phyloP scores from a whole-genome alignment of 164 flowering plant species.

The Cinnamomum micranthum region DNA sequence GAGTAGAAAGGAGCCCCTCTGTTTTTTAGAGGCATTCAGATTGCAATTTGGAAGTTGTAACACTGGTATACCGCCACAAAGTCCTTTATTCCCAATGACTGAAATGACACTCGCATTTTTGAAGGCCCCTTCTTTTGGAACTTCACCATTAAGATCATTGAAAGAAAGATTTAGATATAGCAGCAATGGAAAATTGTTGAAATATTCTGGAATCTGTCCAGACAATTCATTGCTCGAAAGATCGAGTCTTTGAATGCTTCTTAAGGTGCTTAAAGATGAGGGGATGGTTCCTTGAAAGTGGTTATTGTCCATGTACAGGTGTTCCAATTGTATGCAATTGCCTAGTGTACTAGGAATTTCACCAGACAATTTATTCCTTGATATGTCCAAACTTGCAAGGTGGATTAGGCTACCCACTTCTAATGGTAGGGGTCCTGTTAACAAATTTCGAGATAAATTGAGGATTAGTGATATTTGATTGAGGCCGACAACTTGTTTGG shows the following conservation, averaged over 20 bases:
- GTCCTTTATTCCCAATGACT: background rate
- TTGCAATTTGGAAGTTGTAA: background rate
- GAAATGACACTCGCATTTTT: background rate
- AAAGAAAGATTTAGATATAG: conserved; percentile 7
- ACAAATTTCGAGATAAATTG: conserved; percentile 34
- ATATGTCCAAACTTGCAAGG: conserved; percentile 11
- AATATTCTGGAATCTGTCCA: conserved; percentile 12
- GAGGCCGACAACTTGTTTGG: conserved; percentile 28
- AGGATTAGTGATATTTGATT: conserved; percentile 8
- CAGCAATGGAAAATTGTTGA: background rate
- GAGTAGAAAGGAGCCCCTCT: background rate
- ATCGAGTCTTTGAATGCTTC: conserved; percentile 9
- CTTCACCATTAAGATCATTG: conserved; percentile 13
- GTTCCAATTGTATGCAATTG: conserved; percentile 13
- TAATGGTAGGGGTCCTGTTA: conserved; percentile 38
- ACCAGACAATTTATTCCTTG: conserved; percentile 30
- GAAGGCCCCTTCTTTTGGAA: conserved; percentile 4
- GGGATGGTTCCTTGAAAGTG: conserved; percentile 28
- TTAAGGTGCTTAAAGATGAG: background rate
- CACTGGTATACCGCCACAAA: background rate
- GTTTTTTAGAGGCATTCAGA: background rate
- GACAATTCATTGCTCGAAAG: conserved; percentile 15
- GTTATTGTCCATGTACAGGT: conserved; percentile 17
- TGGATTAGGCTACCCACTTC: conserved; percentile 28
- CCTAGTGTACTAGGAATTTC: conserved; percentile 28